Evolutionary conservation across 2,329 filamentous ascomycete genomes (phyloP).

Genomic region (Aspergillus awamori): DNA sequence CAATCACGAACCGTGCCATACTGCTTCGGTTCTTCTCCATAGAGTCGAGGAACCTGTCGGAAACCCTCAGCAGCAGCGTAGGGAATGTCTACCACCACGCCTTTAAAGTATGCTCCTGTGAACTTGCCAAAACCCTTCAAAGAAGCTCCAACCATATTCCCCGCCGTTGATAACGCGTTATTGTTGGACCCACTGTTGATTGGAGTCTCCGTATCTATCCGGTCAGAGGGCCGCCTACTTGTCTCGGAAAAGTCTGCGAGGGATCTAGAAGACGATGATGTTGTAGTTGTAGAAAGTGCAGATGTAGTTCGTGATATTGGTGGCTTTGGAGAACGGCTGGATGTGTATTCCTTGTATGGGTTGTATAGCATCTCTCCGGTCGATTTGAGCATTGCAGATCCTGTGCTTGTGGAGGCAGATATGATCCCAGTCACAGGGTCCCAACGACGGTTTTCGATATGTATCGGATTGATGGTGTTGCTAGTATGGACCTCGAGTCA

Average conservation of each 20-base stretch:
- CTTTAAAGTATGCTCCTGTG: conserved; percentile 33
- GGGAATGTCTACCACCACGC: conserved; percentile 40
- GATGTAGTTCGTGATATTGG: background rate
- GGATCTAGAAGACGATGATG: background rate
- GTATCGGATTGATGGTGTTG: conserved; percentile 32
- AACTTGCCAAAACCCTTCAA: conserved; percentile 31
- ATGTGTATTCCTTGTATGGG: conserved; percentile 32
- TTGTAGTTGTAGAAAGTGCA: background rate
- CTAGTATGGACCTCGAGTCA: conserved; percentile 13
- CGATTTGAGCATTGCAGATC: conserved; percentile 29
- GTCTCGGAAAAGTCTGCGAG: background rate
- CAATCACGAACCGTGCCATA: conserved; percentile 38
- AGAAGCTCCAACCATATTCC: conserved; percentile 18
- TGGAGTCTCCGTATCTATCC: background rate
- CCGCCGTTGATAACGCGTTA: conserved; percentile 10
- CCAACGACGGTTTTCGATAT: conserved; percentile 40
- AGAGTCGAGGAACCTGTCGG: conserved; percentile 38
- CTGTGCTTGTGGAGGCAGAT: conserved; percentile 30
- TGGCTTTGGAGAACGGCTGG: background rate
- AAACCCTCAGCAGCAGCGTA: conserved; percentile 42
- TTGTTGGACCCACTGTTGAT: background rate
- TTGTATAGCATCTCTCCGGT: conserved; percentile 32
- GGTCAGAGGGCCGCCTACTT: background rate
- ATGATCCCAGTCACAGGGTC: conserved; percentile 35
- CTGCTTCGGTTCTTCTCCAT: conserved; percentile 39